These are phyloP conservation scores for Melampsora larici-populina DNA, from an alignment of 1,284 basidiomycete species.

Conservation along the genomic window DNA sequence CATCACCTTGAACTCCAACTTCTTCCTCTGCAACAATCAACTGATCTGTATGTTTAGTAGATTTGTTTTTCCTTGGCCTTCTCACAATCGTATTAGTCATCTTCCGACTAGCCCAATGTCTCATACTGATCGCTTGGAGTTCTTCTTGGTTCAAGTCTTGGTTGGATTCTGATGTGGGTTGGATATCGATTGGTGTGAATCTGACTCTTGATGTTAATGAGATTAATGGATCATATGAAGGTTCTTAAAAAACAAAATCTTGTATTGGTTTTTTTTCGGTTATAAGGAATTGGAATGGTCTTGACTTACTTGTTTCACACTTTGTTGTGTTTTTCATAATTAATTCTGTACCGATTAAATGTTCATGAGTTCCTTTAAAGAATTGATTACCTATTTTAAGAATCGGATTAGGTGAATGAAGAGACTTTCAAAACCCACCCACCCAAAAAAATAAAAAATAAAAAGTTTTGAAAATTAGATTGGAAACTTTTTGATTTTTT, in stretches of 20 bases:
- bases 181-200: neutral
- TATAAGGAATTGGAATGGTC: neutral
- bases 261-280: neutral
- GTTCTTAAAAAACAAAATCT: neutral
- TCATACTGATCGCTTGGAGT: neutral
- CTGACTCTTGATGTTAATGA: neutral
- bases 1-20: too few relatives aligned
- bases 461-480: neutral
- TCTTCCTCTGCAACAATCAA: neutral
- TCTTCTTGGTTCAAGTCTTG: neutral
- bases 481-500: neutral
- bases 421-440: conserved; percentile 17
- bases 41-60: neutral
- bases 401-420: conserved; percentile 24
- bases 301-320: neutral
- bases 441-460: too few relatives aligned
- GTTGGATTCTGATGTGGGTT: neutral
- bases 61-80: neutral
- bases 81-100: neutral
- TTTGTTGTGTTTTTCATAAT: conserved; percentile 1
- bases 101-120: neutral
- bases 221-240: neutral
- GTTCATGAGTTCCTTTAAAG: conserved; percentile 34
- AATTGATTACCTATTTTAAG: conserved; percentile 36
- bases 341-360: conserved; percentile 30